Evolutionary conservation across 805 yeast species (phyloP).

Genomic region (Pichia kluyveri): DNA sequence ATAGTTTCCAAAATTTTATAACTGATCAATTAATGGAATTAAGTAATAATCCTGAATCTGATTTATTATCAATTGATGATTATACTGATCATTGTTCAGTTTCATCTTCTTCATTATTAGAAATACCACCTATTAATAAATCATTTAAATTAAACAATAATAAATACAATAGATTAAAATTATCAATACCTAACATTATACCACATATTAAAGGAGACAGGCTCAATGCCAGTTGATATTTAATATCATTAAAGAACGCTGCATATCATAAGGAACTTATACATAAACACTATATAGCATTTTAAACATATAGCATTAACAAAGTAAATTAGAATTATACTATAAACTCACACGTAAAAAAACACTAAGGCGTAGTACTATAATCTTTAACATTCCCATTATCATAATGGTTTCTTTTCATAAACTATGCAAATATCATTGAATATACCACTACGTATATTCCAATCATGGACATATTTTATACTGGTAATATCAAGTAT

Average conservation of each 20-base stretch:
- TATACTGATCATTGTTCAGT: neutral
- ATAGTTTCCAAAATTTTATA: conserved; percentile 3
- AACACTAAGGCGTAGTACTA: too few relatives aligned
- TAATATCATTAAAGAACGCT: neutral
- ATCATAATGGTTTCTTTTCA: neutral
- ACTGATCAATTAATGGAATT: neutral
- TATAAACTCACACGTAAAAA: too few relatives aligned
- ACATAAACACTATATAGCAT: neutral
- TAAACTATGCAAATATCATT: neutral
- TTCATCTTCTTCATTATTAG: conserved; percentile 4
- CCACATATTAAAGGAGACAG: neutral
- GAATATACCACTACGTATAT: conserved; percentile 3
- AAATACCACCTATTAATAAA: neutral
- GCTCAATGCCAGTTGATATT: neutral
- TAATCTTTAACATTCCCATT: too few relatives aligned
- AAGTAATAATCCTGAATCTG: neutral
- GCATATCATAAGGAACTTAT: too few relatives aligned
- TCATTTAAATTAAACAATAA: neutral
- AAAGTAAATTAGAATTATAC: too few relatives aligned
- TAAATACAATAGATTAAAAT: neutral
- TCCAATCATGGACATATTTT: conserved; percentile 5
- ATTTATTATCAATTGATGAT: neutral
- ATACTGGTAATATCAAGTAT: conserved; percentile 1
- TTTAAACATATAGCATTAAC: neutral
- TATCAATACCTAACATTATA: neutral